Percentiles rank a stretch among this genome's conserved stretches.
Evolutionary conservation across 2,329 filamentous ascomycete genomes (phyloP).

Genomic region (Aspergillus arachidicola): DNA sequence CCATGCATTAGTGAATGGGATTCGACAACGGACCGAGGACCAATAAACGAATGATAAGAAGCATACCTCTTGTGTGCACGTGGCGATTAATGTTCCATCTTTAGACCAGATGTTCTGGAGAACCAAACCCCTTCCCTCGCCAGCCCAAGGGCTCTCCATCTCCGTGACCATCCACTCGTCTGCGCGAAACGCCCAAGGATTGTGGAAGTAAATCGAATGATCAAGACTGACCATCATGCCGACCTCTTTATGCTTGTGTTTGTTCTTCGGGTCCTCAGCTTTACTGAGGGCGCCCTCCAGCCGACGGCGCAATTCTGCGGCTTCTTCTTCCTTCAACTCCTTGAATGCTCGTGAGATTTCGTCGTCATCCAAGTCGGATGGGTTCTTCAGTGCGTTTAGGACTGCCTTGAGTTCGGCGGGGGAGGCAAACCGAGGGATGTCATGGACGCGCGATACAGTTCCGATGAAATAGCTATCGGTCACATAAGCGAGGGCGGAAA

Average conservation of each 20-base stretch:
- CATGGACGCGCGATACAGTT: slow-evolving; percentile 79
- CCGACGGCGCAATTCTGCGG: slow-evolving; percentile 40
- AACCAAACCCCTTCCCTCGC: slow-evolving; percentile 52
- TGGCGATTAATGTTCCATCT: slow-evolving; percentile 52
- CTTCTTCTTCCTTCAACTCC: slow-evolving; percentile 47
- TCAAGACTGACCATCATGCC: slow-evolving; percentile 57
- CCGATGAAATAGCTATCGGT: slow-evolving; percentile 92
- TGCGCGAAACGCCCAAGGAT: slow-evolving; percentile 49
- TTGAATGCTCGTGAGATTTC: slow-evolving; percentile 42
- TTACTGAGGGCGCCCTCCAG: slow-evolving; percentile 37
- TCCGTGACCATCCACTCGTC: slow-evolving; percentile 56
- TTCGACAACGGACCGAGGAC: background rate
- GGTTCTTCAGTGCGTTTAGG: slow-evolving; percentile 44
- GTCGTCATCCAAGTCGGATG: slow-evolving; percentile 46
- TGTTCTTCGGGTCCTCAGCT: slow-evolving; percentile 25
- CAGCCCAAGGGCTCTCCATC: slow-evolving; percentile 55
- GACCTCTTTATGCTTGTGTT: slow-evolving; percentile 38
- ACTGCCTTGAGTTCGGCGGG: slow-evolving; percentile 47
- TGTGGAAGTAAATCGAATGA: slow-evolving; percentile 56
- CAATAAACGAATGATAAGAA: slow-evolving; percentile 7
- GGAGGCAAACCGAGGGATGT: slow-evolving; percentile 72
- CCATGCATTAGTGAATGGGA: slow-evolving; percentile 17
- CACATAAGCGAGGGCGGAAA: slow-evolving; percentile 89
- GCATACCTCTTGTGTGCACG: slow-evolving; percentile 54
- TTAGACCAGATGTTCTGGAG: slow-evolving; percentile 54